These are phyloP conservation scores for Linanthus parryae DNA, from an alignment of 148 eudicot genomes.

Conservation along the genomic window DNA sequence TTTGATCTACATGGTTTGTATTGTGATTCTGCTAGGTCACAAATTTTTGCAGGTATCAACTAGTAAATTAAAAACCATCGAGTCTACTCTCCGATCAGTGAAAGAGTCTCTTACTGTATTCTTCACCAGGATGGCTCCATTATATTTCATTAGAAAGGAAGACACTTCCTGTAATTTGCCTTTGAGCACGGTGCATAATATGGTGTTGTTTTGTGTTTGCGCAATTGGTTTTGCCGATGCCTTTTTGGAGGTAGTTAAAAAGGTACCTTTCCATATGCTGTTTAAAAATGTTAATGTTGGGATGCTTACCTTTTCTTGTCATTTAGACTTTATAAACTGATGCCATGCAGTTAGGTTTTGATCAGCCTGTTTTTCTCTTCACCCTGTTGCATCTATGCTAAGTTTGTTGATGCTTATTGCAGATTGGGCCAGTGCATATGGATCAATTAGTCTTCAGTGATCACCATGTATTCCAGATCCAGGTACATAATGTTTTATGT, in stretches of 20 bases:
- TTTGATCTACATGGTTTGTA: background rate
- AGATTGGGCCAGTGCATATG: constrained; percentile 63
- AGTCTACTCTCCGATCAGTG: constrained; percentile 31
- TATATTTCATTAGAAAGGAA: constrained; percentile 49
- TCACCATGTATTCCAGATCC: constrained; percentile 53
- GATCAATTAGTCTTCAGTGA: constrained; percentile 73
- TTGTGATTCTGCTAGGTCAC: no score
- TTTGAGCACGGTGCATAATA: constrained; percentile 30
- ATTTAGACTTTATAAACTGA: no score
- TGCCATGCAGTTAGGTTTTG: background rate
- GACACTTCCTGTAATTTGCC: constrained; percentile 31
- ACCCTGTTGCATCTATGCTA: background rate
- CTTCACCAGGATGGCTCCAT: constrained; percentile 64
- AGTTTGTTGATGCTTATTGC: constrained; percentile 21
- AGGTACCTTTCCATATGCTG: constrained; percentile 46
- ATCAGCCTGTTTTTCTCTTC: background rate
- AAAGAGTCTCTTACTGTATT: constrained; percentile 51
- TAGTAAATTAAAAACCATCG: constrained; percentile 26
- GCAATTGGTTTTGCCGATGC: constrained; percentile 80
- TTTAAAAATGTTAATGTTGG: no score
- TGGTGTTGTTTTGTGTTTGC: constrained; percentile 62
- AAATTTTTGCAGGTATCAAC: constrained; percentile 49
- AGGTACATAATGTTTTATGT: constrained; percentile 35
- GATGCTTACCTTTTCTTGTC: no score
- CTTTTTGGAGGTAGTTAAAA: constrained; percentile 56